Conservation (phyloP, 2,329 filamentous ascomycete genomes). For the Trichophyton equinum region DNA sequence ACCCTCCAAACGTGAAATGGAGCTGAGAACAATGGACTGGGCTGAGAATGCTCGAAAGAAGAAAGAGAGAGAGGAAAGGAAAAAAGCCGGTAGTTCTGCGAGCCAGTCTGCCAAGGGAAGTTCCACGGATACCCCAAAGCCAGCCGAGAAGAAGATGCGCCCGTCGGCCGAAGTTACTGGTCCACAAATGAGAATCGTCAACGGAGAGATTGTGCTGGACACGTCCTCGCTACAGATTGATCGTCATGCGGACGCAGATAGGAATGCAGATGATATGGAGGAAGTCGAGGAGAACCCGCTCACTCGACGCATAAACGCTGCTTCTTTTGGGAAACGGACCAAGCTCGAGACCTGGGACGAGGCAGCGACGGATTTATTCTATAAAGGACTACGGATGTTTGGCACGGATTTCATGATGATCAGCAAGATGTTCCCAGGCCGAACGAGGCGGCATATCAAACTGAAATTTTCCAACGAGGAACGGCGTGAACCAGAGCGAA, state of each 20-base stretch:
- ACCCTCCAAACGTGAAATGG: conserved; percentile 44
- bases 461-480: conserved; percentile 52
- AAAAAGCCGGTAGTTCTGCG: conserved; percentile 6
- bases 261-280: conserved; percentile 36
- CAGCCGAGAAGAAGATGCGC: not conserved
- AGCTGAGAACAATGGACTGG: conserved; percentile 46
- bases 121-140: not conserved
- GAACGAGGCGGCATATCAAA: conserved; percentile 50
- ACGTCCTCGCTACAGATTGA: conserved; percentile 42
- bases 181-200: conserved; percentile 41
- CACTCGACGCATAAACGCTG: conserved; percentile 36
- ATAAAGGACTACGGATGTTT: conserved; percentile 49
- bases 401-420: conserved; percentile 56
- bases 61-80: conserved; percentile 26
- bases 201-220: conserved; percentile 46
- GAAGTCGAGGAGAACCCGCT: conserved; percentile 36
- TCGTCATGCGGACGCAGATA: conserved; percentile 40
- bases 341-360: conserved; percentile 45
- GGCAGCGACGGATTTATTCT: conserved; percentile 49
- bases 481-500: conserved; percentile 39
- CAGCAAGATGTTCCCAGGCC: conserved; percentile 47
- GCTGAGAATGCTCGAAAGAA: conserved; percentile 38
- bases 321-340: conserved; percentile 37
- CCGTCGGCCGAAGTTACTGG: conserved; percentile 22
- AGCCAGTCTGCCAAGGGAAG: conserved; percentile 1